These are phyloP conservation scores for Immersiporthe knoxdaviesiana DNA, from an alignment of 2,329 filamentous ascomycete species.

Conservation along the genomic window DNA sequence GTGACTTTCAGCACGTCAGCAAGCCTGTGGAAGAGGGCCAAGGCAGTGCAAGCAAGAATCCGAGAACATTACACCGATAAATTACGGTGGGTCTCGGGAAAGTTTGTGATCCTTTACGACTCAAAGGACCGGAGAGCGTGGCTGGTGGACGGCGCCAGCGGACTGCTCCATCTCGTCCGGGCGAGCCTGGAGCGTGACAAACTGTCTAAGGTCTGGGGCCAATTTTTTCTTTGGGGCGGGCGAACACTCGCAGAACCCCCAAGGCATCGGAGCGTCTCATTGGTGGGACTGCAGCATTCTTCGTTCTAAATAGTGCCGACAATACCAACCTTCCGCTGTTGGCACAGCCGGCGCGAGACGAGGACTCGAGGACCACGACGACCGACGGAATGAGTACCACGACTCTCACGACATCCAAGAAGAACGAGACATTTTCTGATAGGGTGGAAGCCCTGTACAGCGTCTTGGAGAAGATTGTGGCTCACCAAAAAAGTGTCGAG, in stretches of 20 bases:
- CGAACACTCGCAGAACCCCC: background rate
- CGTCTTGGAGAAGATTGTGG: conserved; percentile 37
- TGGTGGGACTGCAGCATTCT: conserved; percentile 2
- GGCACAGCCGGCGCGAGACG: conserved; percentile 2
- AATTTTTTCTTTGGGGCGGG: conserved; percentile 32
- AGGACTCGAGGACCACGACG: background rate
- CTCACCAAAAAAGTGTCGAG: conserved; percentile 29
- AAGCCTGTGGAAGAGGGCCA: conserved; percentile 36
- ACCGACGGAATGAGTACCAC: background rate
- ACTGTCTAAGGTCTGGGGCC: conserved; percentile 26
- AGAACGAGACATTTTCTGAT: conserved; percentile 33
- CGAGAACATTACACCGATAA: conserved; percentile 33
- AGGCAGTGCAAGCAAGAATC: conserved; percentile 30
- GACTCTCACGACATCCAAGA: conserved; percentile 1
- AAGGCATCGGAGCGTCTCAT: background rate
- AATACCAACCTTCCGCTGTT: conserved; percentile 6
- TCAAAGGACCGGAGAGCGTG: conserved; percentile 37
- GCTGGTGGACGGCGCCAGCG: conserved; percentile 42
- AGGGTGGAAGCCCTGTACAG: conserved; percentile 35
- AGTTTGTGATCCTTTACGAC: conserved; percentile 36
- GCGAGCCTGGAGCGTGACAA: conserved; percentile 34
- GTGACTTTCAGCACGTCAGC: conserved; percentile 35
- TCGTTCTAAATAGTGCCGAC: background rate
- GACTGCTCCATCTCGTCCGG: conserved; percentile 42
- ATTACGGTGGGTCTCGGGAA: conserved; percentile 37